phyloP scores from a whole-genome alignment of 1,139 yeast genomes.

The Kodamaea ohmeri region DNA sequence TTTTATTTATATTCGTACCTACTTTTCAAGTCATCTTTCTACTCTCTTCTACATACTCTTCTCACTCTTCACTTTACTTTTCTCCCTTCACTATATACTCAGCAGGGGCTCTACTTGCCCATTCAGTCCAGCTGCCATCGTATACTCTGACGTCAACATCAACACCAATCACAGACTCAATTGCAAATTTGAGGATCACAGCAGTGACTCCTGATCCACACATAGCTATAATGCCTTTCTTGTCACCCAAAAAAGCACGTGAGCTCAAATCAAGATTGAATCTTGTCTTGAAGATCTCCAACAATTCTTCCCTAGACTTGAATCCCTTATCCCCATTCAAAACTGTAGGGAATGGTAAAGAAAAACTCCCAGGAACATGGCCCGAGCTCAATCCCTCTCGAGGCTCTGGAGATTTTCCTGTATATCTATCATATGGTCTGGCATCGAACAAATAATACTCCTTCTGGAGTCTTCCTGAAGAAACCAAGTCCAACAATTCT shows the following conservation, averaged over 20 bases:
- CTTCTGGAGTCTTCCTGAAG: constrained; percentile 43
- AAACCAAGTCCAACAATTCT: constrained; percentile 56
- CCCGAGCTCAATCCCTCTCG: constrained; percentile 85
- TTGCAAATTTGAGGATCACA: constrained; percentile 62
- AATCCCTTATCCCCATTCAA: constrained; percentile 49
- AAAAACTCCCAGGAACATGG: constrained; percentile 77
- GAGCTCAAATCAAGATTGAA: constrained; percentile 33
- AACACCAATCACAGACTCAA: constrained; percentile 52
- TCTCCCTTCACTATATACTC: constrained; percentile 28
- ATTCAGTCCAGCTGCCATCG: constrained; percentile 94
- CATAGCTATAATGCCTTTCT: constrained; percentile 72
- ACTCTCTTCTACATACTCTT: too few species aligned
- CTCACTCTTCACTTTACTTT: too few species aligned
- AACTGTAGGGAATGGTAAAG: constrained; percentile 71
- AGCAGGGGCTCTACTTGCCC: constrained; percentile 46
- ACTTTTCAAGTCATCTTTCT: too few species aligned
- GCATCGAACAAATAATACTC: constrained; percentile 73
- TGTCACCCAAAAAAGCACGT: constrained; percentile 22
- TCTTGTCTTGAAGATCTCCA: constrained; percentile 42
- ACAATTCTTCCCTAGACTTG: constrained; percentile 46
- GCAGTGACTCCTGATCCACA: constrained; percentile 98
- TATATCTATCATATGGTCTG: constrained; percentile 68
- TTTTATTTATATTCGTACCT: too few species aligned
- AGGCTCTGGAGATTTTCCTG: constrained; percentile 83
- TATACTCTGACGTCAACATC: constrained; percentile 69